Evolutionary conservation across 2,329 filamentous ascomycete genomes (phyloP).

Genomic region (Ophiosphaerella korrae): DNA sequence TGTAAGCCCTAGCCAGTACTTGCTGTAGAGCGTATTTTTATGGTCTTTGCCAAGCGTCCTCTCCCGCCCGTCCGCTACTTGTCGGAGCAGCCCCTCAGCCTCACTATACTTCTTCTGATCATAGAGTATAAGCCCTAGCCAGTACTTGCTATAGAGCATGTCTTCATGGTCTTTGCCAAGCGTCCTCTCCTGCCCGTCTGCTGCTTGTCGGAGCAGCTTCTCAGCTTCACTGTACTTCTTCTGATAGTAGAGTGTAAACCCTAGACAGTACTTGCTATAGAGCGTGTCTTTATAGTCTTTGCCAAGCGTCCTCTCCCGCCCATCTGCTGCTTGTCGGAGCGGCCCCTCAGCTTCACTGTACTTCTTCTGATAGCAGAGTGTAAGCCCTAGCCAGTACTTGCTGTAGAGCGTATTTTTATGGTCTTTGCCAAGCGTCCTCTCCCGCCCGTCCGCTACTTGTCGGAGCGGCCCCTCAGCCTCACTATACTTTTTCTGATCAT

Average conservation of each 20-base stretch:
- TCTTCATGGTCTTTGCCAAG: slow-evolving; percentile 2
- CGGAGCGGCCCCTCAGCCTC: slow-evolving; percentile 6
- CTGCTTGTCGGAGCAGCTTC: slow-evolving; percentile 1
- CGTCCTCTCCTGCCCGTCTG: background rate
- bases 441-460: background rate
- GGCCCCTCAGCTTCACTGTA: slow-evolving; percentile 5
- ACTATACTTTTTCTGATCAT: slow-evolving; percentile 4
- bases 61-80: background rate
- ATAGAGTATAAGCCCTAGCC: background rate
- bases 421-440: slow-evolving; percentile 1
- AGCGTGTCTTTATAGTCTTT: slow-evolving; percentile 2
- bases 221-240: slow-evolving; percentile 8
- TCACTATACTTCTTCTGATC: slow-evolving; percentile 5
- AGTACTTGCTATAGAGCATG: slow-evolving; percentile 4
- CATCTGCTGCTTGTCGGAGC: background rate
- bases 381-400: background rate
- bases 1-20: background rate
- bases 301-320: slow-evolving; percentile 1
- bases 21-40: slow-evolving; percentile 3
- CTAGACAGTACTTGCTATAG: slow-evolving; percentile 1
- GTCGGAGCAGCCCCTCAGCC: slow-evolving; percentile 4
- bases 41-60: slow-evolving; percentile 1
- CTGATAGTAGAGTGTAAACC: background rate
- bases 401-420: slow-evolving; percentile 3
- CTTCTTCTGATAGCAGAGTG: slow-evolving; percentile 1